phyloP scores from a whole-genome alignment of 495 filamentous ascomycete genomes.

The Hypomontagnella submonticulosa region DNA sequence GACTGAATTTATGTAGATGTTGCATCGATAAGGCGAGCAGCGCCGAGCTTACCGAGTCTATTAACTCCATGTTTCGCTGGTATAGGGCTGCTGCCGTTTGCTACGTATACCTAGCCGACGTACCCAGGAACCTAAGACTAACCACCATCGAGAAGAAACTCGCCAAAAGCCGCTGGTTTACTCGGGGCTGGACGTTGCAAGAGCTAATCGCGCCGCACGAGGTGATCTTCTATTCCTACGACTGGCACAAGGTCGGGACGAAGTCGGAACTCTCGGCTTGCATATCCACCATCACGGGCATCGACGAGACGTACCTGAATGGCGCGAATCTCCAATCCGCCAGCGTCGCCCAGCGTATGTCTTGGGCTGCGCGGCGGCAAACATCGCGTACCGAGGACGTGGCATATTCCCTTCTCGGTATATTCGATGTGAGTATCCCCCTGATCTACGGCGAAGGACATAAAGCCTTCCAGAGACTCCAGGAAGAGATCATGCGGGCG shows the following conservation, averaged over 20 bases:
- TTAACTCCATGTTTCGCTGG: constrained; percentile 55
- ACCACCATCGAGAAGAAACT: constrained; percentile 19
- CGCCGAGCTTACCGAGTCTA: constrained; percentile 53
- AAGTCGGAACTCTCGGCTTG: constrained; percentile 26
- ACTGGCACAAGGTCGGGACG: constrained; percentile 38
- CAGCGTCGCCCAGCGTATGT: constrained; percentile 46
- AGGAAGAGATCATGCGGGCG: constrained; percentile 41
- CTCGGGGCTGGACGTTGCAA: constrained; percentile 56
- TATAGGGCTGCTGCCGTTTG: constrained; percentile 47
- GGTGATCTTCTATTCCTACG: constrained; percentile 33
- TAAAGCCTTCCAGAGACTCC: constrained; percentile 43
- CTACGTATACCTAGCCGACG: constrained; percentile 52
- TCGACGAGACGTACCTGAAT: constrained; percentile 31
- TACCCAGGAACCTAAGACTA: constrained; percentile 13
- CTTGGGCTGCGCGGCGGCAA: constrained; percentile 41
- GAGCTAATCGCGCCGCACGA: constrained; percentile 48
- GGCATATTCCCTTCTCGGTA: constrained; percentile 46
- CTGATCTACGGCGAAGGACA: constrained; percentile 43
- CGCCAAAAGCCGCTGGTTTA: constrained; percentile 48
- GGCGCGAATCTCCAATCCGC: constrained; percentile 17
- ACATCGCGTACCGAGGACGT: constrained; percentile 45
- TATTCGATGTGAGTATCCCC: constrained; percentile 46
- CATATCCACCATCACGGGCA: constrained; percentile 32
- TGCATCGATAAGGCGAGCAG: constrained; percentile 55
- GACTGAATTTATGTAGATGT: constrained; percentile 35